These are phyloP conservation scores for Gigaspora rosea DNA, from an alignment of 192 early-diverging fungal genomes.

Conservation along the genomic window DNA sequence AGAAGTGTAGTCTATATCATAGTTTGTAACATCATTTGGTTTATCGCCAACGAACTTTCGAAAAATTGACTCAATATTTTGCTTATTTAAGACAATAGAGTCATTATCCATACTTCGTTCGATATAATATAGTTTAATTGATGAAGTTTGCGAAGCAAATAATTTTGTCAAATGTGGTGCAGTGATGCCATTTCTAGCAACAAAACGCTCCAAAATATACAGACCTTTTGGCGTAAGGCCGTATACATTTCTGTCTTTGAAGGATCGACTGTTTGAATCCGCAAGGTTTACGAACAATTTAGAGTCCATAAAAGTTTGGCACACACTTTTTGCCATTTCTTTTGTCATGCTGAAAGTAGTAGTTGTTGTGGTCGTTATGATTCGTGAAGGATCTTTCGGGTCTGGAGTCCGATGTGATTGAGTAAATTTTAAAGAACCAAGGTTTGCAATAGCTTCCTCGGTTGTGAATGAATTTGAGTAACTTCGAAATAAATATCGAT, in stretches of 20 bases:
- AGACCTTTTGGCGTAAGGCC: conserved; percentile 53
- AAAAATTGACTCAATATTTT: conserved; percentile 45
- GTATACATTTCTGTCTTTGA: conserved; percentile 51
- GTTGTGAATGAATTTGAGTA: conserved; percentile 57
- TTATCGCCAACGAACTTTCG: conserved; percentile 45
- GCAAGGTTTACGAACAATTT: conserved; percentile 46
- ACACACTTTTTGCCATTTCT: conserved; percentile 58
- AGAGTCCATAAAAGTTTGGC: conserved; percentile 57
- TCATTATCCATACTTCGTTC: conserved; percentile 55
- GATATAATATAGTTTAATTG: conserved; percentile 40
- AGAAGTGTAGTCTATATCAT: not conserved
- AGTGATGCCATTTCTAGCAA: conserved; percentile 44
- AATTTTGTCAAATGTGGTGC: conserved; percentile 40
- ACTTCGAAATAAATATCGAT: conserved; percentile 50
- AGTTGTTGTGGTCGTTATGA: conserved; percentile 54
- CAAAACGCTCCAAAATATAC: conserved; percentile 51
- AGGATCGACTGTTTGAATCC: conserved; percentile 45
- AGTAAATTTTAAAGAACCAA: conserved; percentile 50
- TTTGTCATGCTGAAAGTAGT: conserved; percentile 59
- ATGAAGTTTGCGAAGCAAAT: conserved; percentile 20
- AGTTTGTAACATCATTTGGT: conserved; percentile 40
- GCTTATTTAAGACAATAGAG: conserved; percentile 41
- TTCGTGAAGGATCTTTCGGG: conserved; percentile 49
- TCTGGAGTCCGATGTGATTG: conserved; percentile 50
- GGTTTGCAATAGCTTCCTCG: conserved; percentile 53